Base-by-base conservation (phyloP, 768 basidiomycete genomes). In the Chalciporus sphaerocephalus region DNA sequence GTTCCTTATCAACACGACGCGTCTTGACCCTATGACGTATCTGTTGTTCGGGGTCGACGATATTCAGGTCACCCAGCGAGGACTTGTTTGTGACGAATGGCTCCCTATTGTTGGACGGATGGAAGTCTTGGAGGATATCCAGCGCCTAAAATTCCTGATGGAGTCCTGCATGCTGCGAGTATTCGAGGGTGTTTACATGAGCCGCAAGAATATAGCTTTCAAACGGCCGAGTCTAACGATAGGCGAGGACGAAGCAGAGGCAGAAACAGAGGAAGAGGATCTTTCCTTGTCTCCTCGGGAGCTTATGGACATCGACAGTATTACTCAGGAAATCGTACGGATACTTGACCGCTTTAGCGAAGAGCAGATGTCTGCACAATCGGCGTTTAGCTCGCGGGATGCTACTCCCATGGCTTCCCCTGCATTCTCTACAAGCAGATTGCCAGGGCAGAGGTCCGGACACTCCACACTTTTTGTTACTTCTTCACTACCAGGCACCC, bases 51-150 rank as follows among this genome's bases (percentile, higher is more conserved):
- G 93, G 6, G 92, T 92, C 0, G 81, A 90, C 63, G 77, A 83
- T 40, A 75, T 93, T 23, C 68, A 79, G 48, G 80, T 87, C 33
- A 79, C 79, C 0, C 76, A 81, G 30, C 75, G 78, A 15, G 90
- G 92, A 6, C 63, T 97, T 40, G 83, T 86, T 57, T 93, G 91
- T 58, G 94, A 97, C 58, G 81, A 79, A 35, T 97, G 94, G 93
- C 69, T 97, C 10, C 90, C 92, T 17, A 75, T 94, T 37, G 74
- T 84, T 28, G 88, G 88, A 32, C 79, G 84, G 51, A 54, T 84
- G 40, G 75, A 85, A 55, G 78, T 80, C 2, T 66, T 96, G 56
- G 90, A 94, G 59, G 83, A 92, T 52, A 70, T 95, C n/a, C 84
- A 86, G 61, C 75, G 80, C 11, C 69, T 97, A 58, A 93, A 92